Conservation (phyloP, 371 early-diverging fungal species). For the Rhizomucor pusillus region DNA sequence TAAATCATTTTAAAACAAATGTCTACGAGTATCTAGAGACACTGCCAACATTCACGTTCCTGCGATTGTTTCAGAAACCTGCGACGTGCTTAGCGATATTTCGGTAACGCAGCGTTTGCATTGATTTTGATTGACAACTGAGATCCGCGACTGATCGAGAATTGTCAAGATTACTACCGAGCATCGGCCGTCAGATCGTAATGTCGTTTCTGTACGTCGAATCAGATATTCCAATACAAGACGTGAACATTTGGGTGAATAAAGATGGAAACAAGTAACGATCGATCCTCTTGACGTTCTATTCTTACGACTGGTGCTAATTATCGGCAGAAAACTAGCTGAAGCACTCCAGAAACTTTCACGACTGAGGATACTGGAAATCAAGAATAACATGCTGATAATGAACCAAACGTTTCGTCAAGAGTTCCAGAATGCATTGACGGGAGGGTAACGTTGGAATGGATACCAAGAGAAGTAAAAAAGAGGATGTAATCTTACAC, state of each 20-base stretch:
- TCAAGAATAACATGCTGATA: slow-evolving; percentile 37
- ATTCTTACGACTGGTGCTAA: background rate
- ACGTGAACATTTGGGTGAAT: slow-evolving; percentile 71
- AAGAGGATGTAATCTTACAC: background rate
- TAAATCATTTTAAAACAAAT: slow-evolving; percentile 58
- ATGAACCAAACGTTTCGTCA: slow-evolving; percentile 74
- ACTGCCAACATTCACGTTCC: slow-evolving; percentile 71
- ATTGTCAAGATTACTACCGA: slow-evolving; percentile 68
- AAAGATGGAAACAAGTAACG: slow-evolving; percentile 51
- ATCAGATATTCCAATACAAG: slow-evolving; percentile 53
- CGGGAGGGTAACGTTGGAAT: slow-evolving; percentile 72
- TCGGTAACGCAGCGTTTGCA: too few species aligned
- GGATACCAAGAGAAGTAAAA: background rate
- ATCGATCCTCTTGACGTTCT: background rate
- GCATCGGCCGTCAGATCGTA: slow-evolving; percentile 85
- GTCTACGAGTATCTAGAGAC: slow-evolving; percentile 83
- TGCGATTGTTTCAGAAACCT: slow-evolving; percentile 81
- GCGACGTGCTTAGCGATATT: slow-evolving; percentile 93
- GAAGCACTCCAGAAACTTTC: slow-evolving; percentile 65
- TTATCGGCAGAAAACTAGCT: slow-evolving; percentile 43
- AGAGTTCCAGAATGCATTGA: slow-evolving; percentile 83
- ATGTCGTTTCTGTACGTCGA: slow-evolving; percentile 86
- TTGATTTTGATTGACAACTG: background rate
- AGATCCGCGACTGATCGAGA: background rate
- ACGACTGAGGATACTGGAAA: slow-evolving; percentile 65